Conservation (phyloP, 148 eudicot genomes). For the Chenopodium formosanum region DNA sequence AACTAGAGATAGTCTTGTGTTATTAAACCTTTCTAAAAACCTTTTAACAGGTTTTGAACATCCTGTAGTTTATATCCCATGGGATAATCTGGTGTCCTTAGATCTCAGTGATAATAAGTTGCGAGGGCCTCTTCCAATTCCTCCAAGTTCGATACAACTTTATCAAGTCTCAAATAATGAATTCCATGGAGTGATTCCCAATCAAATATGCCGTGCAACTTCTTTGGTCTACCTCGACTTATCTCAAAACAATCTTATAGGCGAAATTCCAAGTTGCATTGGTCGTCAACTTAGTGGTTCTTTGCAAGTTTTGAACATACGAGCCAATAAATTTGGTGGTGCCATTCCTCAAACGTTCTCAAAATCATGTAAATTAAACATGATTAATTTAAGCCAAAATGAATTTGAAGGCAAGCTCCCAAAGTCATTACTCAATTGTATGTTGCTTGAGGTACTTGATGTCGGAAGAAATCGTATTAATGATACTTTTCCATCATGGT, state of each 20-base stretch:
- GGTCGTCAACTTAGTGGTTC: conserved; percentile 18
- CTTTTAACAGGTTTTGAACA: conserved; percentile 24
- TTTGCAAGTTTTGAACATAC: conserved; percentile 11
- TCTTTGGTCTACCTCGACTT: conserved; percentile 25
- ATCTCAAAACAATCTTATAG: conserved; percentile 30
- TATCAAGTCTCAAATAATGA: conserved; percentile 13
- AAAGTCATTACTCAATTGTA: conserved; percentile 25
- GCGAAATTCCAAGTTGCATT: conserved; percentile 32
- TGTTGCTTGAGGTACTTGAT: conserved; percentile 30
- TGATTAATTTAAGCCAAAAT: conserved; percentile 28
- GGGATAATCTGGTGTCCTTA: neutral
- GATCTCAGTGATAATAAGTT: neutral
- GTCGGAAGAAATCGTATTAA: conserved; percentile 30
- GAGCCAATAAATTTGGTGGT: conserved; percentile 27
- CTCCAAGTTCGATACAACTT: conserved; percentile 13
- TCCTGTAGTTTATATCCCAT: neutral
- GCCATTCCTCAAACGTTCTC: conserved; percentile 3
- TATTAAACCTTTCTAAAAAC: neutral
- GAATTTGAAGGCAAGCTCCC: conserved; percentile 20
- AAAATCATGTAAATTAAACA: conserved; percentile 1
- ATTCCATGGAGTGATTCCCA: conserved; percentile 22
- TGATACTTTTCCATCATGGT: conserved; percentile 46
- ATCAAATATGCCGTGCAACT: conserved; percentile 5
- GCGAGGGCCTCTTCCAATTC: conserved; percentile 25
- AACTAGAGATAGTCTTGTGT: neutral